Base-by-base conservation (phyloP, 176 grass and related monocot genomes). In the Aegilops umbellulata region DNA sequence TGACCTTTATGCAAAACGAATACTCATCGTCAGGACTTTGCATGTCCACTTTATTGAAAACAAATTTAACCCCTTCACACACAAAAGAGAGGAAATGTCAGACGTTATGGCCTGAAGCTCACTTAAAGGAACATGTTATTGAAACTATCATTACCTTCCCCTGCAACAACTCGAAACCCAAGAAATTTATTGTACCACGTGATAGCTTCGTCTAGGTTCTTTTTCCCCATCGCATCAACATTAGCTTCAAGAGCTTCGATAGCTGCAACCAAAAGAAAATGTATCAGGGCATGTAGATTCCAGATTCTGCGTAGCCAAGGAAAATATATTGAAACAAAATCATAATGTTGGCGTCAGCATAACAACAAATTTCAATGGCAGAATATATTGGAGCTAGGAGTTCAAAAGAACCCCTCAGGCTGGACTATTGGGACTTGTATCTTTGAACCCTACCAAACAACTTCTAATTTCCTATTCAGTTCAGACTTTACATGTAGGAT, bases 171-270 rank as follows among this genome's bases (percentile, higher is more conserved):
- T 89, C 75, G 80, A 74, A 98, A 92, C 80, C 93, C 96, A 91
- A 95, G 91, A 85, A 93, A 78, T 13, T 87, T 94, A 41, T 81
- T 51, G 82, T 98, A 98, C 96, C 96, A 98, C 78, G 75, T 47
- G 57, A 98, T 82, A 84, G 90, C 90, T 34, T 84, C 74, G 1
- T 95, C 91, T 34, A 82, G 29, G 61, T 90, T 86, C 72, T 98
- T 74, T 69, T 88, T 83, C 39, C 57, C 78, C 23, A 65, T 29
- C 42, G 41, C 44, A 19, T 38, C 71, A 86, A 30, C 77, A 70
- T 92, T 89, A 86, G 77, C 81, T 90, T 94, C 96, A 86, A 76
- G 84, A 67, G 67, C 60, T 92, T 95, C 84, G 72, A 89, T 13
- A 81, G 46, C 96, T 95, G 69, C 38, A 32, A 83, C 22, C 4